Percentiles rank a stretch among this genome's conserved stretches.
phyloP scores from a whole-genome alignment of 2,329 filamentous ascomycete species.

The Pestalotiopsis sp. region DNA sequence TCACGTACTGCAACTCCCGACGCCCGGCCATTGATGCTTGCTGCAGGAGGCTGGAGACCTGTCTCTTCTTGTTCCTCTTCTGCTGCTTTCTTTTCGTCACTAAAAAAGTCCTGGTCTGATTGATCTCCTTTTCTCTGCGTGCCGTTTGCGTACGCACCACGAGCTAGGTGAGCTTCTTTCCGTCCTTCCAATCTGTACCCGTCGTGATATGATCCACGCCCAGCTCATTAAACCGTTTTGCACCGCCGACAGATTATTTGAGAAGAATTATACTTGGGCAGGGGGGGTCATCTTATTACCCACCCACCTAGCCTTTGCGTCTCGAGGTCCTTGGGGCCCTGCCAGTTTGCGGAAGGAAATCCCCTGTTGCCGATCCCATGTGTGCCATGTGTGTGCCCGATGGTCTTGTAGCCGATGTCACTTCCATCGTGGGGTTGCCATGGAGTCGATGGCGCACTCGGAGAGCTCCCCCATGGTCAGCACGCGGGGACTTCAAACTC shows the following conservation, averaged over 20 bases:
- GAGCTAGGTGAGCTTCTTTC: neutral
- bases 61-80: neutral
- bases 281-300: neutral
- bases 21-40: neutral
- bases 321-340: neutral
- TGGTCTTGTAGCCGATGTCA: constrained; percentile 1
- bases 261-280: neutral
- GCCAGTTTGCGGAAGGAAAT: neutral
- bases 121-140: neutral
- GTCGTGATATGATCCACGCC: neutral
- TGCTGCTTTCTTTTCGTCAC: neutral
- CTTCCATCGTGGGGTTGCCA: constrained; percentile 7
- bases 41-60: constrained; percentile 4
- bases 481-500: neutral
- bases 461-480: neutral
- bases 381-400: neutral
- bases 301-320: neutral
- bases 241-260: neutral
- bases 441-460: neutral
- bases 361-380: constrained; percentile 8
- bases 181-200: neutral
- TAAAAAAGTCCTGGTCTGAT: neutral
- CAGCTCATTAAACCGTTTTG: neutral
- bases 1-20: neutral
- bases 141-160: neutral